These are phyloP conservation scores for Trypanosomatidae sp. DNA, from an alignment of 208 protist species.

Conservation along the genomic window DNA sequence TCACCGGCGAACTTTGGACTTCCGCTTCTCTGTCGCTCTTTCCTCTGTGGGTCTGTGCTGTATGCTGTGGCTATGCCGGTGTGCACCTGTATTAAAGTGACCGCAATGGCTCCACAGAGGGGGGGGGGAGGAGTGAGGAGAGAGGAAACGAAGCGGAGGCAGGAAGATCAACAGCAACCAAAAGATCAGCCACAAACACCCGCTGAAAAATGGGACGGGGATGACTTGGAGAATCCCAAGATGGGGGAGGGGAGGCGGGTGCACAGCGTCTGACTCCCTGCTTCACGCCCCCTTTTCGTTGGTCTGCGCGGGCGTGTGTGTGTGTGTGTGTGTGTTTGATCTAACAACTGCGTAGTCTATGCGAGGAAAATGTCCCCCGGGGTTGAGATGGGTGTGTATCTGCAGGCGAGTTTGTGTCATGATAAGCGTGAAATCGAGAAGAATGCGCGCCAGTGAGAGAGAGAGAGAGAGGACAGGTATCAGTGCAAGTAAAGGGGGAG, in stretches of 20 bases:
- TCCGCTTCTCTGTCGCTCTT: too few relatives aligned
- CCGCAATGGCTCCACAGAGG: neutral
- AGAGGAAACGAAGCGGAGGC: neutral
- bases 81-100: neutral
- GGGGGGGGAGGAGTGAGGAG: neutral
- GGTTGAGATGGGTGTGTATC: neutral
- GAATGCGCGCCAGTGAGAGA: neutral
- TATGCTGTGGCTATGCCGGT: neutral
- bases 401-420: neutral
- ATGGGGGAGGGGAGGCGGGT: neutral
- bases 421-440: neutral
- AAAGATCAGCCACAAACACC: slow-evolving; percentile 14
- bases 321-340: neutral
- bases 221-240: neutral
- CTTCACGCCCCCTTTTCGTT: neutral
- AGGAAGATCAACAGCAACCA: slow-evolving; percentile 1
- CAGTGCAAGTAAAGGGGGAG: neutral
- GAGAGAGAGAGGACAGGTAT: neutral
- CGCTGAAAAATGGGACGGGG: slow-evolving; percentile 15
- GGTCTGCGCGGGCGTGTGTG: neutral
- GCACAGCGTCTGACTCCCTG: neutral
- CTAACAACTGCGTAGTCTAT: neutral
- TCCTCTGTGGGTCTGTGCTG: too few relatives aligned
- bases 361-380: neutral
- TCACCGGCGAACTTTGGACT: too few relatives aligned